Conservation (phyloP, 1,284 basidiomycete genomes). For the Singerocomus rubriflavus region DNA sequence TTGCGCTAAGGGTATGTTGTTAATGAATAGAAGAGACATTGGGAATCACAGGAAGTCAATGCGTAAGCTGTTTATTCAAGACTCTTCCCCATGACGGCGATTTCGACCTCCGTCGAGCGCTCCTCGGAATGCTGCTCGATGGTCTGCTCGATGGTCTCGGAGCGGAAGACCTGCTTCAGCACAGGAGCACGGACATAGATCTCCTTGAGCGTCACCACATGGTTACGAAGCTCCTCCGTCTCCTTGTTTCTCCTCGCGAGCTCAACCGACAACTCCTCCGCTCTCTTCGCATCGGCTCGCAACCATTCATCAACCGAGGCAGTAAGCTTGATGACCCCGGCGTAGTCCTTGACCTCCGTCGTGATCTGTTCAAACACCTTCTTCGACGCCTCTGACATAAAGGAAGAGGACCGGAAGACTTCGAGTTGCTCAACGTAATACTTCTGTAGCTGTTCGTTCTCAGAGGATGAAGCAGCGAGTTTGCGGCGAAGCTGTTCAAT, state of each 20-base stretch:
- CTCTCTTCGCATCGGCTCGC: constrained; percentile 8
- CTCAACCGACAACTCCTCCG: neutral
- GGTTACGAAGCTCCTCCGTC: constrained; percentile 6
- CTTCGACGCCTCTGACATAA: neutral
- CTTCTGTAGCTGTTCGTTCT: neutral
- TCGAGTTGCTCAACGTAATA: neutral
- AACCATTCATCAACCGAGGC: constrained; percentile 12
- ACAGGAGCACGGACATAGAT: constrained; percentile 11
- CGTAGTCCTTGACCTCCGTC: constrained; percentile 2
- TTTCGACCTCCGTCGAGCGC: neutral
- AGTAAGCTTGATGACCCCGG: constrained; percentile 8
- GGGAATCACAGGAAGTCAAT: too few species aligned
- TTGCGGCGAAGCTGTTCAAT: neutral
- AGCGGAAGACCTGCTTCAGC: constrained; percentile 11
- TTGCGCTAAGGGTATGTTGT: too few species aligned
- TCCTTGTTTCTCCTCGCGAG: constrained; percentile 9
- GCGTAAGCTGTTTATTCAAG: too few species aligned
- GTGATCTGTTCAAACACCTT: neutral
- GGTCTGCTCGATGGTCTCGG: constrained; percentile 2
- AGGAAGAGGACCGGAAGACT: neutral
- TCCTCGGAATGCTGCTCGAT: neutral
- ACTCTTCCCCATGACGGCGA: too few species aligned
- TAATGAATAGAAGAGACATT: too few species aligned
- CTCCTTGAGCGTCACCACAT: constrained; percentile 7
- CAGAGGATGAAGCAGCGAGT: neutral